These are phyloP conservation scores for Picea glauca DNA, from an alignment of 75 land plant species.

Conservation along the genomic window DNA sequence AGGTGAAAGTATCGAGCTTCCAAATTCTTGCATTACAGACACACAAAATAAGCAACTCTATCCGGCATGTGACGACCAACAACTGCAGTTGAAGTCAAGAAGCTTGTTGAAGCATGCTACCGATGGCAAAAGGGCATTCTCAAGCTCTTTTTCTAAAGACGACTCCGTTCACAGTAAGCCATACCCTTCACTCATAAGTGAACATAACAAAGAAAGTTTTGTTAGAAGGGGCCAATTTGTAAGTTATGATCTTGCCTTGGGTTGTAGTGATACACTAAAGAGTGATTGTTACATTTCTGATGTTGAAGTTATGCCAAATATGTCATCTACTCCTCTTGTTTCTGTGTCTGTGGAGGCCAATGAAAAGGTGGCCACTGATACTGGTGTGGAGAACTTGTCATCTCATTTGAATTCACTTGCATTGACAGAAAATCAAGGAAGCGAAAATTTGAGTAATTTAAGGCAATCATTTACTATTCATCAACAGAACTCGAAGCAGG, in stretches of 20 bases:
- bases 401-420: slow-evolving; percentile 47
- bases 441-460: slow-evolving; percentile 11
- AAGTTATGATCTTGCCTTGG: slow-evolving; percentile 6
- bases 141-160: background rate
- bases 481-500: slow-evolving; percentile 20
- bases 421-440: slow-evolving; percentile 39
- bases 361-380: slow-evolving; percentile 15
- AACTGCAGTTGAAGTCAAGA: background rate
- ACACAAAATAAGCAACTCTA: background rate
- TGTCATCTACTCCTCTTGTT: slow-evolving; percentile 14
- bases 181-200: background rate
- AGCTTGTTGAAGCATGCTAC: background rate
- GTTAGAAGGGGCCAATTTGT: background rate
- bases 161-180: slow-evolving; percentile 8
- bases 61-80: background rate
- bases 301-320: background rate
- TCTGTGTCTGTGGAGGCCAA: slow-evolving; percentile 21
- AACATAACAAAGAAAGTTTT: background rate
- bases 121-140: background rate
- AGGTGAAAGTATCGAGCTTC: background rate
- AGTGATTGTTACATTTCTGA: slow-evolving; percentile 1
- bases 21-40: background rate
- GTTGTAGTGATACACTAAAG: slow-evolving; percentile 1
- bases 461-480: slow-evolving; percentile 12
- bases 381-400: slow-evolving; percentile 23